Conservation (phyloP, 2,329 filamentous ascomycete genomes). For the Immersiporthe knoxdaviesiana region DNA sequence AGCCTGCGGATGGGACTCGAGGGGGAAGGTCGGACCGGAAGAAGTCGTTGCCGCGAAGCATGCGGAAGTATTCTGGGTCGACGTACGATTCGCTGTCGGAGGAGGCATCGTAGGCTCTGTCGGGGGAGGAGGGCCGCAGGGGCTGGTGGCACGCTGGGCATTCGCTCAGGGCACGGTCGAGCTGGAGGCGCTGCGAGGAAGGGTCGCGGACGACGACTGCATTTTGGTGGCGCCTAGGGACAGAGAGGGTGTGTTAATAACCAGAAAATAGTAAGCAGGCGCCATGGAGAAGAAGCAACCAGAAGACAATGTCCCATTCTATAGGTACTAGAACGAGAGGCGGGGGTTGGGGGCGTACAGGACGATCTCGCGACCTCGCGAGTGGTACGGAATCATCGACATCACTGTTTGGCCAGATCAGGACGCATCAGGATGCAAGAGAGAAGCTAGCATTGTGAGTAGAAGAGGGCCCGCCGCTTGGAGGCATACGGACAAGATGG, state of each 20-base stretch:
- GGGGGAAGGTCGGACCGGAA: constrained; percentile 50
- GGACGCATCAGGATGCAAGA: constrained; percentile 21
- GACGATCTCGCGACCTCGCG: constrained; percentile 76
- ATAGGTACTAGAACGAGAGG: constrained; percentile 19
- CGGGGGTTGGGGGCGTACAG: constrained; percentile 71
- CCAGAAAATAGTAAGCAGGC: neutral
- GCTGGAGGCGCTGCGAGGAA: constrained; percentile 80
- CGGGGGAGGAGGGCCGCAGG: constrained; percentile 54
- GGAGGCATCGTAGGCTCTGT: constrained; percentile 53
- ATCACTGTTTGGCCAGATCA: constrained; percentile 36
- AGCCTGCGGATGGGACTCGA: constrained; percentile 59
- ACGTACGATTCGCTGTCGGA: constrained; percentile 69
- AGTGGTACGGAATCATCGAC: constrained; percentile 78
- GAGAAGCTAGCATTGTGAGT: constrained; percentile 17
- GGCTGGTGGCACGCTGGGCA: constrained; percentile 93
- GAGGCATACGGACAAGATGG: neutral
- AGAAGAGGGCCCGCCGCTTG: neutral
- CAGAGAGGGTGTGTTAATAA: neutral
- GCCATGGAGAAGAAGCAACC: too few species aligned
- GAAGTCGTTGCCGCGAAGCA: constrained; percentile 68
- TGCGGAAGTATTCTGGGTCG: constrained; percentile 91
- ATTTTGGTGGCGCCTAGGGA: constrained; percentile 80
- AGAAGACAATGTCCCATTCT: neutral
- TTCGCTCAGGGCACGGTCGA: constrained; percentile 69
- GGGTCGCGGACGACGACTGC: constrained; percentile 91